A percentile compares a stretch with the other conserved stretches of the same genome.
phyloP scores from a whole-genome alignment of 352 stramenopile genomes.

The Peronospora belbahrii region DNA sequence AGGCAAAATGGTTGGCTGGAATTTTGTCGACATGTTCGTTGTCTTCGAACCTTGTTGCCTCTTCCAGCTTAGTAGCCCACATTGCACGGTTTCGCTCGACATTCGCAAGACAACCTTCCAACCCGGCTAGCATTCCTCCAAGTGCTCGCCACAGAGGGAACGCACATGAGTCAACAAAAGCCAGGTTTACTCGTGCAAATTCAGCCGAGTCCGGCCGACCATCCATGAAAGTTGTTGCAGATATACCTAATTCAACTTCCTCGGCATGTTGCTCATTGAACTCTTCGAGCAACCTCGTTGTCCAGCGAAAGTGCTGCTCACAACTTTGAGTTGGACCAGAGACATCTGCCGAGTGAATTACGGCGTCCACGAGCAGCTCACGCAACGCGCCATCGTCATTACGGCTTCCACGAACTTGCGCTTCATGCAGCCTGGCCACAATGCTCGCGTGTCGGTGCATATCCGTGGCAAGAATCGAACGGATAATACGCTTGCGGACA shows the following conservation, averaged over 20 bases:
- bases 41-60: conserved; percentile 14
- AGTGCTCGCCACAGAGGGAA: conserved; percentile 79
- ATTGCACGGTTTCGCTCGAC: conserved; percentile 60
- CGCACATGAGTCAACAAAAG: conserved; percentile 79
- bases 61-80: conserved; percentile 38
- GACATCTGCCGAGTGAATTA: conserved; percentile 78
- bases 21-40: conserved; percentile 8
- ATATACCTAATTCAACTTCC: conserved; percentile 55
- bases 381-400: conserved; percentile 48
- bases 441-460: conserved; percentile 74
- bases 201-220: conserved; percentile 46
- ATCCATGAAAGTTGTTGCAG: conserved; percentile 75
- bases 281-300: conserved; percentile 52
- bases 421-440: conserved; percentile 59
- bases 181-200: conserved; percentile 66
- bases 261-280: conserved; percentile 81
- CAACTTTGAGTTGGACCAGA: conserved; percentile 54
- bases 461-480: conserved; percentile 76
- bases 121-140: conserved; percentile 46
- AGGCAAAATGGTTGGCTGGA: not conserved
- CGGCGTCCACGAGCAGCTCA: conserved; percentile 61
- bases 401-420: conserved; percentile 46
- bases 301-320: conserved; percentile 60
- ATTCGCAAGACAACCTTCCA: conserved; percentile 54
- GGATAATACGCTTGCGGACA: conserved; percentile 66